These are phyloP conservation scores for Terana coerulea DNA, from an alignment of 768 basidiomycete genomes.

Conservation along the genomic window DNA sequence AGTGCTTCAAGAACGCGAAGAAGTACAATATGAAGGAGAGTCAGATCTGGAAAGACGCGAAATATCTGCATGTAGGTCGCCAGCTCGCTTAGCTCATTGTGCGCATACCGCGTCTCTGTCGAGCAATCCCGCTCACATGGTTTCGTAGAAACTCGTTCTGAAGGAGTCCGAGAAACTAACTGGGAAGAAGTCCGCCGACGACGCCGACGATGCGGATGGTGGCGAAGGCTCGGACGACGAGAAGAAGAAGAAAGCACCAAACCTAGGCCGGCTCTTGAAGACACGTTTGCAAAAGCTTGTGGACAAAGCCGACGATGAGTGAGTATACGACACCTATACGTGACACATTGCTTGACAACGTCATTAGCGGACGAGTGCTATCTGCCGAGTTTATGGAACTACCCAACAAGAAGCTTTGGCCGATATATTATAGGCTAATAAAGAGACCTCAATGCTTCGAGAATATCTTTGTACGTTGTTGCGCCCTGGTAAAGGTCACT, in stretches of 20 bases:
- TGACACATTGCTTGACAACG: not conserved
- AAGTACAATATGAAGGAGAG: slow-evolving; percentile 80
- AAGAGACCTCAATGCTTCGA: slow-evolving; percentile 77
- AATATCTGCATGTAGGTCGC: slow-evolving; percentile 64
- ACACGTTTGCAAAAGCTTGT: slow-evolving; percentile 67
- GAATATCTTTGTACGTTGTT: slow-evolving; percentile 62
- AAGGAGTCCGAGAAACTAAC: slow-evolving; percentile 45
- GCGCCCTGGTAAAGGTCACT: no score
- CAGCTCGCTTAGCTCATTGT: slow-evolving; percentile 5
- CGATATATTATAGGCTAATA: slow-evolving; percentile 76
- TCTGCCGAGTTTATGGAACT: slow-evolving; percentile 81
- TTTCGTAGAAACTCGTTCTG: slow-evolving; percentile 40
- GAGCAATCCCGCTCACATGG: not conserved
- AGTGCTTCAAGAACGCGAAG: slow-evolving; percentile 79
- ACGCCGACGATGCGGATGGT: slow-evolving; percentile 31
- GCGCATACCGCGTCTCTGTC: slow-evolving; percentile 5
- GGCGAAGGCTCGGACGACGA: slow-evolving; percentile 41
- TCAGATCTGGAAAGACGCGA: slow-evolving; percentile 78
- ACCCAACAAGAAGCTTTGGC: slow-evolving; percentile 75
- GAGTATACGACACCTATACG: slow-evolving; percentile 25
- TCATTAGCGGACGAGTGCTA: slow-evolving; percentile 57
- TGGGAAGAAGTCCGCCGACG: slow-evolving; percentile 27
- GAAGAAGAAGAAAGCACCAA: slow-evolving; percentile 57
- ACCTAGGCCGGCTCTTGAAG: slow-evolving; percentile 64
- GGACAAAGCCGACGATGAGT: slow-evolving; percentile 70